These are phyloP conservation scores for Pyrenochaeta sp. DNA, from an alignment of 2,329 filamentous ascomycete species.

Conservation along the genomic window DNA sequence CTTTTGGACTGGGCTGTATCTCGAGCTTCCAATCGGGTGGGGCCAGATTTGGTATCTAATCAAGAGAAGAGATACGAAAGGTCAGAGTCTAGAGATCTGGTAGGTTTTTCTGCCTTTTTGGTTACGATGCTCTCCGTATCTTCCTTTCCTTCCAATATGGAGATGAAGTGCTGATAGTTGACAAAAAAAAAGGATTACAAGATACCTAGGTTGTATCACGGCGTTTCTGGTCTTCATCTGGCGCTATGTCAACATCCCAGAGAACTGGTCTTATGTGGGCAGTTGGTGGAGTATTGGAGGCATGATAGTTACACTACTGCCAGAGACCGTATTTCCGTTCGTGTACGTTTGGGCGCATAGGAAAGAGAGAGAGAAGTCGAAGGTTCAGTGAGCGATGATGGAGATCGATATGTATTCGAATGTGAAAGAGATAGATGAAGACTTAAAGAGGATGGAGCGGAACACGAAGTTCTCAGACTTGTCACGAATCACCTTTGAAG, in stretches of 20 bases:
- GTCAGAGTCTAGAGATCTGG: conserved; percentile 53
- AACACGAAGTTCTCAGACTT: no score
- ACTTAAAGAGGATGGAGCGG: no score
- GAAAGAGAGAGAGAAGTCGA: conserved; percentile 25
- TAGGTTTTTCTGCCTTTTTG: conserved; percentile 20
- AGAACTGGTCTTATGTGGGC: conserved; percentile 52
- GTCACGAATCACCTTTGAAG: no score
- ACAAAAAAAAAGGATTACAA: conserved; percentile 41
- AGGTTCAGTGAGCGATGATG: conserved; percentile 5
- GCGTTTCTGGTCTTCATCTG: conserved; percentile 52
- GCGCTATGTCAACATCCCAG: conserved; percentile 50
- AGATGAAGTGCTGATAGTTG: background rate
- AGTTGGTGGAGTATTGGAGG: conserved; percentile 44
- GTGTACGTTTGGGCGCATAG: conserved; percentile 47
- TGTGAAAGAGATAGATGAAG: no score
- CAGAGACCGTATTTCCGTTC: conserved; percentile 51
- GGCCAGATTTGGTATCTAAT: conserved; percentile 43
- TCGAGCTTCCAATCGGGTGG: conserved; percentile 52
- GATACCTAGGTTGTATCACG: conserved; percentile 50
- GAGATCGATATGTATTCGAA: background rate
- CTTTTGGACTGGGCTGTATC: conserved; percentile 50
- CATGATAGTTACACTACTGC: conserved; percentile 48
- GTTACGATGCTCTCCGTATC: background rate
- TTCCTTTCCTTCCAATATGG: background rate
- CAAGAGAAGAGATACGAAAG: conserved; percentile 43